These are phyloP conservation scores for Russula brevipes DNA, from an alignment of 768 basidiomycete genomes.

Conservation along the genomic window DNA sequence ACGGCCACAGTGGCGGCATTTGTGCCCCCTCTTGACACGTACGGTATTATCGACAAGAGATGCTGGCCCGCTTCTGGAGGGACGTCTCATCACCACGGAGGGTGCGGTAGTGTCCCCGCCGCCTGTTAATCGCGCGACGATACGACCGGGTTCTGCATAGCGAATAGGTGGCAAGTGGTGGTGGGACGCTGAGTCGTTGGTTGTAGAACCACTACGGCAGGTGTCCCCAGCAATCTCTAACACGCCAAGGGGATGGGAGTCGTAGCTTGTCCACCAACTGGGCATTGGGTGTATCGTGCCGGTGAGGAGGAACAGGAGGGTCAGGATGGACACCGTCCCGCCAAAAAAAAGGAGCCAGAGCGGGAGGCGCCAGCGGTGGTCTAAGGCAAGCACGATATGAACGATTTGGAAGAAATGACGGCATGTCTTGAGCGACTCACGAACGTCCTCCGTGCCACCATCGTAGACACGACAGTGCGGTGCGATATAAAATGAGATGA, in stretches of 20 bases:
- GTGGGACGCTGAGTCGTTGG: not conserved
- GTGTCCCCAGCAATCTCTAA: not conserved
- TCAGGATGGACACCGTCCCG: slow-evolving; percentile 13
- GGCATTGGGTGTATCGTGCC: slow-evolving; percentile 11
- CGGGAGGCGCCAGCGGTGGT: slow-evolving; percentile 12
- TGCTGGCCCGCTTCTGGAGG: slow-evolving; percentile 11
- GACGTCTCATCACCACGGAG: not conserved
- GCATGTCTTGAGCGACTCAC: not conserved
- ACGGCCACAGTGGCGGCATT: not conserved
- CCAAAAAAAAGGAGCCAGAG: slow-evolving; percentile 20
- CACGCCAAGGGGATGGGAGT: slow-evolving; percentile 5
- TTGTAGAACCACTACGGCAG: not conserved
- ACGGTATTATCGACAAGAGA: slow-evolving; percentile 12
- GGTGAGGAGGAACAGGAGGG: slow-evolving; percentile 15
- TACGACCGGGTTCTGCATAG: not conserved
- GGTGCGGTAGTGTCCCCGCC: not conserved
- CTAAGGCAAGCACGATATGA: not conserved
- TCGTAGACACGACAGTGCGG: not conserved
- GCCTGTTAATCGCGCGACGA: not conserved
- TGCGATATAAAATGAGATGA: not conserved
- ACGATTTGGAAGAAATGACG: not conserved
- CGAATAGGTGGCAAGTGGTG: not conserved
- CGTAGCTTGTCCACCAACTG: slow-evolving; percentile 7
- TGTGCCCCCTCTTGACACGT: not conserved
- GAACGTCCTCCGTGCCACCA: not conserved